Evolutionary conservation across 2,329 filamentous ascomycete species (phyloP).

Genomic region (Dactylellina leptospora): DNA sequence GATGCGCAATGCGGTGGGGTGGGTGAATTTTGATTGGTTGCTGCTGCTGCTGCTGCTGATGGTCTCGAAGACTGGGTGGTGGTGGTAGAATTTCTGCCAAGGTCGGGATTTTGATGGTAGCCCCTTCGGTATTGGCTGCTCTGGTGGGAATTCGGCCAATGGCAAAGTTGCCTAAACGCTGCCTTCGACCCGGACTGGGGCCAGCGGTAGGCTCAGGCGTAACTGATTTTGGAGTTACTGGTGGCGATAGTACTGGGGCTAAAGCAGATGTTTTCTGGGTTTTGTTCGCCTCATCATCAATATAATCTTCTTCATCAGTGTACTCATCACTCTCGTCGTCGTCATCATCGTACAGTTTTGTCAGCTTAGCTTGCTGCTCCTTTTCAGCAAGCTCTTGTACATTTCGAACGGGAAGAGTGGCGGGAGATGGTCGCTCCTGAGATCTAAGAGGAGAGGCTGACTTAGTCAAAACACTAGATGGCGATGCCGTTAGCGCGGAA

Average conservation of each 20-base stretch:
- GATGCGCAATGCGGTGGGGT: slow-evolving; percentile 39
- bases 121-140: slow-evolving; percentile 3
- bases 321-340: slow-evolving; percentile 36
- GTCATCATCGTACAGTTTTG: slow-evolving; percentile 5
- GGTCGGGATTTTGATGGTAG: slow-evolving; percentile 36
- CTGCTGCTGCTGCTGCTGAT: slow-evolving; percentile 21
- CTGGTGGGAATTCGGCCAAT: slow-evolving; percentile 40
- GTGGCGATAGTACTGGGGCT: slow-evolving; percentile 30
- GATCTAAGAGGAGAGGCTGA: slow-evolving; percentile 20
- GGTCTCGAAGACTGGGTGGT: slow-evolving; percentile 31
- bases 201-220: slow-evolving; percentile 38
- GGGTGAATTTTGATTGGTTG: slow-evolving; percentile 37
- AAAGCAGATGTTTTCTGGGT: not conserved
- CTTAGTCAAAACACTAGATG: slow-evolving; percentile 20
- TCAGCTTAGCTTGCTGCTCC: not conserved
- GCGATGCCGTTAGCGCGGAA: slow-evolving; percentile 36
- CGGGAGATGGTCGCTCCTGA: slow-evolving; percentile 18
- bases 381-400: slow-evolving; percentile 34
- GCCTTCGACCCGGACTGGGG: slow-evolving; percentile 36
- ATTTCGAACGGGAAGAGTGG: slow-evolving; percentile 31
- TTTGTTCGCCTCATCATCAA: slow-evolving; percentile 18
- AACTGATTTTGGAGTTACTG: slow-evolving; percentile 33
- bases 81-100: slow-evolving; percentile 39
- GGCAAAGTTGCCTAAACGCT: slow-evolving; percentile 34
- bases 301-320: slow-evolving; percentile 39